phyloP scores from a whole-genome alignment of 169 alveolate species.

The Cryptosporidium ryanae region DNA sequence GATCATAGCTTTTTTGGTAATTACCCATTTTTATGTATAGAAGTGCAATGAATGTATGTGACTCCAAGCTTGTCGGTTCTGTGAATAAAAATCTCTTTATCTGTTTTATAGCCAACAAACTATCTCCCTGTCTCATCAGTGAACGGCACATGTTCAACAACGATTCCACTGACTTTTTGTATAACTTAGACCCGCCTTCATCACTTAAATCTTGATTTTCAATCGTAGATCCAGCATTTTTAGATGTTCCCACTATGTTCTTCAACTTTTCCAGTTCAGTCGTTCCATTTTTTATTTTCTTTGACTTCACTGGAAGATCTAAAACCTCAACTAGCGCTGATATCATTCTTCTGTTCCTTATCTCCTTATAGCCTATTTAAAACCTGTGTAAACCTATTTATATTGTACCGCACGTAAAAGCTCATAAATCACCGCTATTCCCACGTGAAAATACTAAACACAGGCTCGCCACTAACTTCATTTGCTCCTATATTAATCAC shows the following conservation, averaged over 20 bases:
- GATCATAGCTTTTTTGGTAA: constrained; percentile 47
- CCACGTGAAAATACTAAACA: too few relatives aligned
- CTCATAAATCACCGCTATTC: not conserved
- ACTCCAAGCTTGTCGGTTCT: constrained; percentile 66
- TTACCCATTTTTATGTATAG: constrained; percentile 60
- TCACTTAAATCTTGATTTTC: not conserved
- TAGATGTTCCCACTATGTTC: not conserved
- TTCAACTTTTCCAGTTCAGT: not conserved
- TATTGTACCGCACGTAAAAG: not conserved
- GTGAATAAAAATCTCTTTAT: constrained; percentile 59
- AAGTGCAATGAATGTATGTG: constrained; percentile 43
- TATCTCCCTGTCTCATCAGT: constrained; percentile 53
- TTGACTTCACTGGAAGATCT: constrained; percentile 41
- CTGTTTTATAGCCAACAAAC: constrained; percentile 56
- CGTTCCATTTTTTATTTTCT: not conserved
- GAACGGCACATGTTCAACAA: constrained; percentile 42
- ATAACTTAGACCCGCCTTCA: not conserved
- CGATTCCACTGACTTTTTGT: constrained; percentile 32
- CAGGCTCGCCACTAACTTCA: too few relatives aligned
- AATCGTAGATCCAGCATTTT: not conserved
- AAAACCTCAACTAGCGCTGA: constrained; percentile 8
- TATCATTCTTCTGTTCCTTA: constrained; percentile 11
- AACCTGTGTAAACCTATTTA: not conserved
- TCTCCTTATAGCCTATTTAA: too few relatives aligned
- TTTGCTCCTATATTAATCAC: too few relatives aligned